Evolutionary conservation across 768 basidiomycete genomes (phyloP).

Genomic region (Termitomyces eurrhizus): DNA sequence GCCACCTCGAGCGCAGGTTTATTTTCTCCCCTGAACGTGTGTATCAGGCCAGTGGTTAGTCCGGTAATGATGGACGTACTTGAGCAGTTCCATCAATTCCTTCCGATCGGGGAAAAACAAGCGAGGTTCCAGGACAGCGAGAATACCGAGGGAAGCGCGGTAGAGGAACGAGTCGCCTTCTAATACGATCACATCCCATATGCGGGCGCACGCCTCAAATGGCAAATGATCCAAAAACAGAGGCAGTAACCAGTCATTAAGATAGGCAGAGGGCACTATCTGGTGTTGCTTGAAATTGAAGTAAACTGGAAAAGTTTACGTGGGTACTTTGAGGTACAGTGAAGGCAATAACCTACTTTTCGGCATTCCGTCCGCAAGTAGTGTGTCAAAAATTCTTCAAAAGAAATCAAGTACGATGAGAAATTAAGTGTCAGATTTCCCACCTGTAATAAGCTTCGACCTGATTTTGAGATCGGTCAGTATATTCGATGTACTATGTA

Average conservation of each 20-base stretch:
- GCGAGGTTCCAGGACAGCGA: slow-evolving; percentile 80
- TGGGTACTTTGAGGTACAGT: not conserved
- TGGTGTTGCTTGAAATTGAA: slow-evolving; percentile 95
- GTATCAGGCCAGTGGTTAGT: slow-evolving; percentile 1
- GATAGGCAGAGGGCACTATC: slow-evolving; percentile 80
- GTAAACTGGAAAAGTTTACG: slow-evolving; percentile 54
- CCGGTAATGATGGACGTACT: slow-evolving; percentile 35
- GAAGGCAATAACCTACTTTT: slow-evolving; percentile 56
- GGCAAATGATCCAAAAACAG: slow-evolving; percentile 85
- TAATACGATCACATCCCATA: slow-evolving; percentile 85
- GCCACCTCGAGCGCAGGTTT: slow-evolving; percentile 83
- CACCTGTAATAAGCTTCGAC: slow-evolving; percentile 91
- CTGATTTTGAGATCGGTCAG: slow-evolving; percentile 36
- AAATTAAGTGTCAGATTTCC: not conserved
- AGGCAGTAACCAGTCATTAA: slow-evolving; percentile 77
- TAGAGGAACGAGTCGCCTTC: slow-evolving; percentile 92
- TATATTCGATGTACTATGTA: not conserved
- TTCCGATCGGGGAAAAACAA: slow-evolving; percentile 84
- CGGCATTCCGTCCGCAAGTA: slow-evolving; percentile 91
- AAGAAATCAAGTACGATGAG: not conserved
- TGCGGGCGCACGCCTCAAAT: slow-evolving; percentile 82
- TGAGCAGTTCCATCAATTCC: slow-evolving; percentile 76
- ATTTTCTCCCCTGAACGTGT: slow-evolving; percentile 62
- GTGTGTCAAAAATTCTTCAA: slow-evolving; percentile 83
- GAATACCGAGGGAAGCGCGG: slow-evolving; percentile 76